Base-by-base conservation (phyloP, 352 stramenopile species). In the Phytophthora lateralis region DNA sequence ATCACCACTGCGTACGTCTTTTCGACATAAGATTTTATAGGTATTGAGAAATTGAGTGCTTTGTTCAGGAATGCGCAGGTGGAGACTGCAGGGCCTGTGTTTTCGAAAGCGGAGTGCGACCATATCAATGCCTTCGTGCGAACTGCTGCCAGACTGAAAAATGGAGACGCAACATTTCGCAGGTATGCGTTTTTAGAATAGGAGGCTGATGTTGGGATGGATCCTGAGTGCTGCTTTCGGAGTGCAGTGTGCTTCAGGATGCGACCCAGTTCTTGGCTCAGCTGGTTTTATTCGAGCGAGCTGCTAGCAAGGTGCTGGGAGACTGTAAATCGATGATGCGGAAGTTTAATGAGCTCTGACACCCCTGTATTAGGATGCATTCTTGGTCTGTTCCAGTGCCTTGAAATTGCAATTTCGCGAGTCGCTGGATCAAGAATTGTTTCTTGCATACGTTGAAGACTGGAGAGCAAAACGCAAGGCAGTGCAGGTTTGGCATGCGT, bases 401-500 rank as follows among this genome's bases (percentile, higher is more conserved):
- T 64, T 90, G 4, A 90, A 88, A 63, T 44, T 90, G 27, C 71
- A 88, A 47, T 90, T 88, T 21, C 51, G 66, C 10, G 72, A 82
- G 15, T 67, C 55, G 3, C 44, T 90, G 17, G 80, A 90, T 30
- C 66, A 82, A 38, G 78, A 90, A 38, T 51, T 90, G 10, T 88
- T 90, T 43, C 60, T 71, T 18, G 80, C 78, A 6, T 85, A 90
- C 42, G 47, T 82, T 6, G 42, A 71, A 12, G 80, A 90, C 45
- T 87, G 71, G 78, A 71, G 43, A 7, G 41, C 60, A 37, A 78
- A 78, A 46, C 45, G 51, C 11, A 46, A 57, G 3, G 38, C 47
- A 14, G 27, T 78, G 21, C 51, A 76, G 73, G 76, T 82, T 48
- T n/a, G 38, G 14, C 24, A 35, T 4, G 30, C 32, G 6, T 38